Evolutionary conservation across 495 filamentous ascomycete species (phyloP).

Genomic region (Aspergillus steynii): DNA sequence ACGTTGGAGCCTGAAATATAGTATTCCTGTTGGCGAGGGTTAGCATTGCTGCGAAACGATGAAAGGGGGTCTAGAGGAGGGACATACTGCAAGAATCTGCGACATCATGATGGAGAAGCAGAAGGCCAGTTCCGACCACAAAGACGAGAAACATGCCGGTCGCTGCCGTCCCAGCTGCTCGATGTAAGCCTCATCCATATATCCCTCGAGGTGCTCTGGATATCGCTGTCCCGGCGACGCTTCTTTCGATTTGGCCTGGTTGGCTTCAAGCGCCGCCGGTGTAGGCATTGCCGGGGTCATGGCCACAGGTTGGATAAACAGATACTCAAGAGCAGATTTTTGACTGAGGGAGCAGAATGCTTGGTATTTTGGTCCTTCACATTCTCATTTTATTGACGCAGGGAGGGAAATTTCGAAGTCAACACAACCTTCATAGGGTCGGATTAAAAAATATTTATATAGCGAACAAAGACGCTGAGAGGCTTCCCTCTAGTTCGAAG

Average conservation of each 20-base stretch:
- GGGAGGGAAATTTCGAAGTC: background rate
- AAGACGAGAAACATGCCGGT: slow-evolving; percentile 62
- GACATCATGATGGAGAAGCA: slow-evolving; percentile 72
- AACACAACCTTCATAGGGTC: background rate
- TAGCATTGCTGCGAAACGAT: background rate
- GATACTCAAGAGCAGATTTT: too few species aligned
- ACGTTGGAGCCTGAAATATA: slow-evolving; percentile 87
- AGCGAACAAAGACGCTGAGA: background rate
- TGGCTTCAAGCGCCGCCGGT: background rate
- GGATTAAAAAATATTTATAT: background rate
- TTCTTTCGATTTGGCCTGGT: background rate
- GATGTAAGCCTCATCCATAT: slow-evolving; percentile 2
- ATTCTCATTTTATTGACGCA: background rate
- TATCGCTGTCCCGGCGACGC: background rate
- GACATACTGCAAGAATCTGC: slow-evolving; percentile 64
- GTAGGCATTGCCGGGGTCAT: background rate
- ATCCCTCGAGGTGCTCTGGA: slow-evolving; percentile 8
- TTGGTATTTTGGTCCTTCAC: background rate
- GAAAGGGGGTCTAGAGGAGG: background rate
- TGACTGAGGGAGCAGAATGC: too few species aligned
- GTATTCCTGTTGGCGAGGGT: slow-evolving; percentile 58
- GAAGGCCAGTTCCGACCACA: slow-evolving; percentile 67
- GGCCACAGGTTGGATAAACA: background rate
- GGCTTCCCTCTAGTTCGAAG: background rate
- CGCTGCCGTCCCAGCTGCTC: slow-evolving; percentile 62